Percentiles rank a stretch among this genome's conserved stretches.
phyloP scores from a whole-genome alignment of 192 early-diverging fungal genomes.

The Hyaloraphidium curvatum region DNA sequence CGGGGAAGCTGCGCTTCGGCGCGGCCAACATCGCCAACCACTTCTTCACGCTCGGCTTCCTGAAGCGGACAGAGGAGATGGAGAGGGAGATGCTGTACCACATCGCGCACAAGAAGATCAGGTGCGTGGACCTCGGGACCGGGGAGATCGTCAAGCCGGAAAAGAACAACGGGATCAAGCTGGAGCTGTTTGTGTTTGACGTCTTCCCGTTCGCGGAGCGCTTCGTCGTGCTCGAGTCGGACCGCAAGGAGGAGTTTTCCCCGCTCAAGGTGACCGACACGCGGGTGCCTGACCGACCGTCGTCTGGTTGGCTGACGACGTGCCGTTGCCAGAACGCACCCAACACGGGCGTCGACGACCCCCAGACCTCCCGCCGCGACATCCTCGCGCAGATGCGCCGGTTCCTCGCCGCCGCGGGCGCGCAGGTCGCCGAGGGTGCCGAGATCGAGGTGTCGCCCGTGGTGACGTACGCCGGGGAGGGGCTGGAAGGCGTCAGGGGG shows the following conservation, averaged over 20 bases:
- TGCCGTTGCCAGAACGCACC: too few relatives aligned
- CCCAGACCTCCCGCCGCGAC: slow-evolving; percentile 81
- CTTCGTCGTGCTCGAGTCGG: slow-evolving; percentile 83
- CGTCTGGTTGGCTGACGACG: too few relatives aligned
- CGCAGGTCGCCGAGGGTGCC: slow-evolving; percentile 34
- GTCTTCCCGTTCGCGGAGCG: slow-evolving; percentile 79
- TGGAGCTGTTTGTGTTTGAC: slow-evolving; percentile 99
- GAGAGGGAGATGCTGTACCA: slow-evolving; percentile 83
- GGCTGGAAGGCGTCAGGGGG: slow-evolving; percentile 56
- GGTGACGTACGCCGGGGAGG: slow-evolving; percentile 85
- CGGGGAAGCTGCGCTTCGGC: slow-evolving; percentile 56
- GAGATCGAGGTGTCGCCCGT: slow-evolving; percentile 74
- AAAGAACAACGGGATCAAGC: slow-evolving; percentile 88
- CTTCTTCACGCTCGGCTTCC: slow-evolving; percentile 84
- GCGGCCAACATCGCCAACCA: slow-evolving; percentile 98
- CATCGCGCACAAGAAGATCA: slow-evolving; percentile 96
- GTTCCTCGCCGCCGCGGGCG: slow-evolving; percentile 72
- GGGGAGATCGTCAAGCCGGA: slow-evolving; percentile 50
- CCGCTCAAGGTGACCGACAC: too few relatives aligned
- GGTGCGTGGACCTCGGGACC: slow-evolving; percentile 55
- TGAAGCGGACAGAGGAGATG: slow-evolving; percentile 64
- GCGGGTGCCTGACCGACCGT: too few relatives aligned
- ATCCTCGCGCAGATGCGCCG: slow-evolving; percentile 72
- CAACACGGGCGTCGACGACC: slow-evolving; percentile 64
- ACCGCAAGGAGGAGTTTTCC: slow-evolving; percentile 87